These are phyloP conservation scores for Fusarium mexicanum DNA, from an alignment of 2,329 filamentous ascomycete genomes.

Conservation along the genomic window DNA sequence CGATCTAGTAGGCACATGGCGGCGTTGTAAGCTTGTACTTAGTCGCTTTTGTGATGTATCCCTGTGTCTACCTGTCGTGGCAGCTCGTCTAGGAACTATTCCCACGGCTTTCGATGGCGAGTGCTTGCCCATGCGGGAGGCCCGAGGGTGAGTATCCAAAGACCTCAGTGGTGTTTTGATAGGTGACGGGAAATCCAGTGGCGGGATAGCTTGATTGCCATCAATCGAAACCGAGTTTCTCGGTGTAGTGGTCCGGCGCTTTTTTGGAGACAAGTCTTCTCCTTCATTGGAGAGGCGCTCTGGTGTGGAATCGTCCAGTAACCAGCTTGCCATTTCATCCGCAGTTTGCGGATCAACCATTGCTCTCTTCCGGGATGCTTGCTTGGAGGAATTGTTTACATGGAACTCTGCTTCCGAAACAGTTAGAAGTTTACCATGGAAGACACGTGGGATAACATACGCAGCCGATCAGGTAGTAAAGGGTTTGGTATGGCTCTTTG, in stretches of 20 bases:
- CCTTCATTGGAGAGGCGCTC: constrained; percentile 3
- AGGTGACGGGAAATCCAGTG: constrained; percentile 13
- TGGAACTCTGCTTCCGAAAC: neutral
- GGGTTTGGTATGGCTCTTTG: constrained; percentile 32
- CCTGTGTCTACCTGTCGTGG: constrained; percentile 15
- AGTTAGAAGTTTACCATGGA: neutral
- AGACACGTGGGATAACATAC: constrained; percentile 19
- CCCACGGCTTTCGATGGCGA: constrained; percentile 9
- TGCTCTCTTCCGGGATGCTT: constrained; percentile 18
- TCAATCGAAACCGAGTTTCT: neutral
- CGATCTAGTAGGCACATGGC: constrained; percentile 17
- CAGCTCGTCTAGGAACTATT: constrained; percentile 21
- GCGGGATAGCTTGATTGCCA: constrained; percentile 5
- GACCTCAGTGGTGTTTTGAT: neutral
- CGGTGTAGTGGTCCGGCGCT: constrained; percentile 8
- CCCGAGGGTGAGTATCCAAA: neutral
- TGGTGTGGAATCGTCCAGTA: constrained; percentile 41
- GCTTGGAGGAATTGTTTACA: constrained; percentile 1
- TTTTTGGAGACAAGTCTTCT: constrained; percentile 4
- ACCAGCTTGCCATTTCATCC: constrained; percentile 45
- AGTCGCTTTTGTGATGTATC: constrained; percentile 23
- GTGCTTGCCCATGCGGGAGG: constrained; percentile 16
- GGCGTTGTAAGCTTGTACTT: constrained; percentile 23
- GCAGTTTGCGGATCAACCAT: constrained; percentile 18
- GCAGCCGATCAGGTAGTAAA: constrained; percentile 21